Conservation (phyloP, 1,284 basidiomycete genomes). For the Apiotrichum akiyoshidainum region DNA sequence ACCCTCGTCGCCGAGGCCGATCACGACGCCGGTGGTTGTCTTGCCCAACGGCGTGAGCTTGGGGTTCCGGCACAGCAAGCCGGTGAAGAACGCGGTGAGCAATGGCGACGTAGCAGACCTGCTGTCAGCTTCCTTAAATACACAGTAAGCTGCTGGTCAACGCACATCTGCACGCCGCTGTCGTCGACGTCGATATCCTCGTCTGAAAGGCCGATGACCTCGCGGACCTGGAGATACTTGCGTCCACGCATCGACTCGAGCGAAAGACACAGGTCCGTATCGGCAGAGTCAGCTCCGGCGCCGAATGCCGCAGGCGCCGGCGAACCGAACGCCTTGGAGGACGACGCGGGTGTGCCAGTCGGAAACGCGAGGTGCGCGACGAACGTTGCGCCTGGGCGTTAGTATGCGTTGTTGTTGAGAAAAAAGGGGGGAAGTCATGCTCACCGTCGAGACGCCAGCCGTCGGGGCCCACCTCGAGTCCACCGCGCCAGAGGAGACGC, state of each 20-base stretch:
- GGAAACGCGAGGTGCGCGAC: conserved; percentile 38
- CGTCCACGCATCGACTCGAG: conserved; percentile 49
- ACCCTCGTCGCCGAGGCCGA: conserved; percentile 48
- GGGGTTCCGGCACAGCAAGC: conserved; percentile 31
- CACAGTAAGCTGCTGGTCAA: background rate
- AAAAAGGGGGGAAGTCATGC: too few species aligned
- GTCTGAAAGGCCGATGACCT: conserved; percentile 32
- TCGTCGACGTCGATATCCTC: conserved; percentile 38
- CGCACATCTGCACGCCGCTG: conserved; percentile 39
- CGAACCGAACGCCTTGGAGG: conserved; percentile 10
- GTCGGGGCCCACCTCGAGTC: conserved; percentile 45
- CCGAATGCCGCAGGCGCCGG: conserved; percentile 11
- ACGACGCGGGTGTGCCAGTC: background rate
- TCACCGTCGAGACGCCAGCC: conserved; percentile 48
- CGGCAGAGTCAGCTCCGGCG: conserved; percentile 18
- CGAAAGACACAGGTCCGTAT: conserved; percentile 49
- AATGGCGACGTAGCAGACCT: conserved; percentile 37
- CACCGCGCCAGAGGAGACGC: conserved; percentile 50
- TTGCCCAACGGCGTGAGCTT: conserved; percentile 32
- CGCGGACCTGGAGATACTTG: conserved; percentile 42
- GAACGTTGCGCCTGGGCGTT: conserved; percentile 41
- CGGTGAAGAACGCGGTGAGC: conserved; percentile 39
- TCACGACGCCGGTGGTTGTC: conserved; percentile 35
- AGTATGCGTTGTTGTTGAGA: background rate
- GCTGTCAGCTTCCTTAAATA: conserved; percentile 6